A percentile compares a stretch with the other conserved stretches of the same genome.
Evolutionary conservation across 306 rosid genomes (phyloP).

Genomic region (Gleditsia sinensis): DNA sequence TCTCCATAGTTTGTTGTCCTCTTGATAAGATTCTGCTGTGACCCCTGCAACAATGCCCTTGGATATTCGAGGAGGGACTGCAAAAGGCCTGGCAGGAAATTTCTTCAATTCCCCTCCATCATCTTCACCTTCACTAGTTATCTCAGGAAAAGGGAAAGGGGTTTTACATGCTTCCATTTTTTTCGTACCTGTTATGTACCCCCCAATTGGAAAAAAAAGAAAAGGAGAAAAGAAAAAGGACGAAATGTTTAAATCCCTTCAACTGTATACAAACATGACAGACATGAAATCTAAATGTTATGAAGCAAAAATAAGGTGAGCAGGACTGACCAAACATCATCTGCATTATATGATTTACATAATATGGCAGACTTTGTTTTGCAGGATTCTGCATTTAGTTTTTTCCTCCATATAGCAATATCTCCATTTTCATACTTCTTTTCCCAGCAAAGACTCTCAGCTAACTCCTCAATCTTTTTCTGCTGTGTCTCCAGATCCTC

Average conservation of each 20-base stretch:
- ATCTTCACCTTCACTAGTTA: slow-evolving; percentile 58
- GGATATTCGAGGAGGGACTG: slow-evolving; percentile 79
- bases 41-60: slow-evolving; percentile 66
- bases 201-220: slow-evolving; percentile 1
- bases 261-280: too few relatives aligned
- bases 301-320: too few relatives aligned
- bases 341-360: slow-evolving; percentile 63
- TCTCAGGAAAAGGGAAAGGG: slow-evolving; percentile 72
- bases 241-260: too few relatives aligned
- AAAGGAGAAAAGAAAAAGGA: too few relatives aligned
- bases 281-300: too few relatives aligned
- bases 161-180: slow-evolving; percentile 78
- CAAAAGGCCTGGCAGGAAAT: slow-evolving; percentile 82
- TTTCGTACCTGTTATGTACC: slow-evolving; percentile 66
- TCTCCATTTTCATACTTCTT: slow-evolving; percentile 96
- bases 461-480: slow-evolving; percentile 70
- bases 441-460: slow-evolving; percentile 94
- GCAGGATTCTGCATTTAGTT: slow-evolving; percentile 65
- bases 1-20: slow-evolving; percentile 85
- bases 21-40: slow-evolving; percentile 70
- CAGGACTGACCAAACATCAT: slow-evolving; percentile 80
- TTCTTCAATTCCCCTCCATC: slow-evolving; percentile 75
- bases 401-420: slow-evolving; percentile 89
- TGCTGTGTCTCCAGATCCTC: slow-evolving; percentile 85
- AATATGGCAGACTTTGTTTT: slow-evolving; percentile 45